phyloP scores from a whole-genome alignment of 805 yeast species.

The Tetrapisispora taiwanensis region DNA sequence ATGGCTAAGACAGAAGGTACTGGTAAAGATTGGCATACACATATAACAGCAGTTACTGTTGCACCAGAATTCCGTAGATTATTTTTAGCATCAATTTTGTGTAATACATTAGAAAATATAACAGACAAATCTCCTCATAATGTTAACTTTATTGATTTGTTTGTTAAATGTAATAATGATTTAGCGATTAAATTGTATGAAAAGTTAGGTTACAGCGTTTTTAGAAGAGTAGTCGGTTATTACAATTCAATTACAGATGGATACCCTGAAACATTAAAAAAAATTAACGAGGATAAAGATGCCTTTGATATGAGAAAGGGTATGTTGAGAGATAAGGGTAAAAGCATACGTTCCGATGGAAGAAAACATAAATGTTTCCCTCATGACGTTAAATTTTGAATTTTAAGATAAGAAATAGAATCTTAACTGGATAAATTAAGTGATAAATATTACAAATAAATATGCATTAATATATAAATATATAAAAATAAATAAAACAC shows the following conservation, averaged over 20 bases:
- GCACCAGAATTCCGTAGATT: slow-evolving; percentile 73
- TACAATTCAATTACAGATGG: slow-evolving; percentile 51
- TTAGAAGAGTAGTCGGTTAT: slow-evolving; percentile 79
- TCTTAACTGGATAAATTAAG: no score
- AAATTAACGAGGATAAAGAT: slow-evolving; percentile 57
- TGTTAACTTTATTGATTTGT: slow-evolving; percentile 79
- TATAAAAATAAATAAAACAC: background rate
- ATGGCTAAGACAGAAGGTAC: slow-evolving; percentile 94
- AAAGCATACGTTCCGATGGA: slow-evolving; percentile 52
- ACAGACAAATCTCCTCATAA: slow-evolving; percentile 73
- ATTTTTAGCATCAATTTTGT: slow-evolving; percentile 74
- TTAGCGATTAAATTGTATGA: slow-evolving; percentile 78
- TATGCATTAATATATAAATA: background rate
- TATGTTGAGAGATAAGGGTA: slow-evolving; percentile 44
- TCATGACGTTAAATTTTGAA: slow-evolving; percentile 49
- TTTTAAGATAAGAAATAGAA: background rate
- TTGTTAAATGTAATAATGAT: slow-evolving; percentile 76
- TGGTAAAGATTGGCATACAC: slow-evolving; percentile 85
- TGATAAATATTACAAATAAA: background rate
- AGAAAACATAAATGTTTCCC: slow-evolving; percentile 52
- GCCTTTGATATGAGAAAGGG: slow-evolving; percentile 81
- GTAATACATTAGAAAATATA: slow-evolving; percentile 59
- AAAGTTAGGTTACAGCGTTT: slow-evolving; percentile 76
- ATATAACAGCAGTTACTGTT: slow-evolving; percentile 91
- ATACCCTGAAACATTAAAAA: slow-evolving; percentile 33